phyloP scores from a whole-genome alignment of 306 rosid genomes.

The Hippophae tibetana region DNA sequence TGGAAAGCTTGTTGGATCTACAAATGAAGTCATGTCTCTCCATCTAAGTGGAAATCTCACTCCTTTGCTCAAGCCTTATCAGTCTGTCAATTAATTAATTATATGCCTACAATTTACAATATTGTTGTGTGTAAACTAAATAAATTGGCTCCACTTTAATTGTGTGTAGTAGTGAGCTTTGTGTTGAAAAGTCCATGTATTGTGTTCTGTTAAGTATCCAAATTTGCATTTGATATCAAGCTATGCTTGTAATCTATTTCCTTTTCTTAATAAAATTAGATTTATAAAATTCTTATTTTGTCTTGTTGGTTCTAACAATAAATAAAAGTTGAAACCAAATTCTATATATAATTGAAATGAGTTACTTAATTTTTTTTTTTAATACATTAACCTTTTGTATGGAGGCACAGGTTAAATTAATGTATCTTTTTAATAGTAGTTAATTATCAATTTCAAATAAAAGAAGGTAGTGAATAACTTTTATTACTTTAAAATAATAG shows the following conservation, averaged over 20 bases:
- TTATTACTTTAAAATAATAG: no score
- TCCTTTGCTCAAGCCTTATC: conserved; percentile 46
- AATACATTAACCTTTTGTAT: no score
- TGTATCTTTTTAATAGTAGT: no score
- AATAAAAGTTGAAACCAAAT: no score
- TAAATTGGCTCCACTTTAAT: conserved; percentile 43
- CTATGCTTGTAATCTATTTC: conserved; percentile 43
- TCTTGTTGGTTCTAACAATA: background rate
- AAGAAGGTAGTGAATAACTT: no score
- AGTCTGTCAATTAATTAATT: conserved; percentile 21
- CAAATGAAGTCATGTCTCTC: conserved; percentile 94
- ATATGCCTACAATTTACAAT: conserved; percentile 10
- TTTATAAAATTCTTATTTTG: conserved; percentile 19
- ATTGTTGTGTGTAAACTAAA: conserved; percentile 39
- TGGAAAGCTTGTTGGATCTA: conserved; percentile 70
- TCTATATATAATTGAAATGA: no score
- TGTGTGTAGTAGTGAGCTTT: conserved; percentile 24
- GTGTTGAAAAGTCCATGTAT: conserved; percentile 25
- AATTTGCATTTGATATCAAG: conserved; percentile 45
- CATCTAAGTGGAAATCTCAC: conserved; percentile 72
- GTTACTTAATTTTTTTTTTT: no score
- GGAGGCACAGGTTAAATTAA: no score
- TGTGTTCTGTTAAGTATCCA: conserved; percentile 22
- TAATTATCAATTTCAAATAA: no score
- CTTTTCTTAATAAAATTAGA: conserved; percentile 51